phyloP scores from a whole-genome alignment of 2,329 filamentous ascomycete species.

The Penicillium sp. region DNA sequence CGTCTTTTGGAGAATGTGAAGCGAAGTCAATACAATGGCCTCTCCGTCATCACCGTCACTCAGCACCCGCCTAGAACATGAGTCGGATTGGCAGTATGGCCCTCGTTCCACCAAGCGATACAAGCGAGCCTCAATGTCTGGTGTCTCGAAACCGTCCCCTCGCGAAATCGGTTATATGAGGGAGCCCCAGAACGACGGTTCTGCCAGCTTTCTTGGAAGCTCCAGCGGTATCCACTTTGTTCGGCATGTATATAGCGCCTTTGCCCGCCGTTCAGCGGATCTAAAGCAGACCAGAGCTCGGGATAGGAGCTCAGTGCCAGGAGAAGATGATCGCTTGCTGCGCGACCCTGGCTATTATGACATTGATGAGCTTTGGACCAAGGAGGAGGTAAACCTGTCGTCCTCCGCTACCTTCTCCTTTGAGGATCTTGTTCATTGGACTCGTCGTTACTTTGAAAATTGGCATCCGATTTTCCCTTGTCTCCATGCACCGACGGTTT shows the following conservation, averaged over 20 bases:
- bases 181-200: conserved; percentile 47
- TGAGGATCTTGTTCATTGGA: conserved; percentile 53
- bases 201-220: conserved; percentile 58
- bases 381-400: conserved; percentile 10
- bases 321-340: conserved; percentile 55
- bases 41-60: conserved; percentile 17
- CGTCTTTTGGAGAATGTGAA: not conserved
- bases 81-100: conserved; percentile 18
- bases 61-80: conserved; percentile 14
- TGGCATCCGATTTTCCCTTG: conserved; percentile 62
- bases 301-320: conserved; percentile 52
- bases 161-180: conserved; percentile 55
- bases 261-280: conserved; percentile 40
- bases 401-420: conserved; percentile 36
- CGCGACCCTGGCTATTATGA: conserved; percentile 33
- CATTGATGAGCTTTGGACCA: conserved; percentile 33
- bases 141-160: conserved; percentile 21
- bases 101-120: conserved; percentile 27
- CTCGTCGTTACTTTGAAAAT: conserved; percentile 55
- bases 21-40: not conserved
- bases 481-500: conserved; percentile 54
- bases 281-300: conserved; percentile 29
- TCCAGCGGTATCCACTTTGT: conserved; percentile 62
- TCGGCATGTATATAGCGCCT: conserved; percentile 54
- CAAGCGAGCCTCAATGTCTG: conserved; percentile 20